Conservation (phyloP, 2,329 filamentous ascomycete genomes). For the Ophiostoma ips region DNA sequence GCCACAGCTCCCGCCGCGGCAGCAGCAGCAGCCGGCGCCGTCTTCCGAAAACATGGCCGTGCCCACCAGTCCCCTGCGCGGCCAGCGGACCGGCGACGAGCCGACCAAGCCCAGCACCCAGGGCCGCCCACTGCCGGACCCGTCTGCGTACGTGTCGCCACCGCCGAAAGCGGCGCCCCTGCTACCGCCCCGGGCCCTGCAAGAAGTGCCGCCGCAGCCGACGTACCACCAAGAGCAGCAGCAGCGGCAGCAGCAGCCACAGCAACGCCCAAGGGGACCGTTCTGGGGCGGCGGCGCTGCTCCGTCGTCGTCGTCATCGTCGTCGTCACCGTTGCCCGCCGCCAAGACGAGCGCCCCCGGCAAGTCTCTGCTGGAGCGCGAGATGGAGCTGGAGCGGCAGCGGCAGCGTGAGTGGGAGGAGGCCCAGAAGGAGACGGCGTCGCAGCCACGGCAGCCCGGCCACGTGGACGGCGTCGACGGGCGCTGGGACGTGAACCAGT, state of each 20-base stretch:
- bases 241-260: conserved; percentile 4
- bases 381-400: conserved; percentile 69
- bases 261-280: conserved; percentile 3
- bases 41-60: background rate
- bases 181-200: conserved; percentile 12
- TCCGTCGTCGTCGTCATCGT: background rate
- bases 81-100: conserved; percentile 16
- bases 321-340: too few species aligned
- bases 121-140: conserved; percentile 39
- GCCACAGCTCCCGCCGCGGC: conserved; percentile 6
- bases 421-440: conserved; percentile 50
- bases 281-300: conserved; percentile 3
- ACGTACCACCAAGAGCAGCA: conserved; percentile 26
- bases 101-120: conserved; percentile 22
- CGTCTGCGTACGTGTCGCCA: conserved; percentile 21
- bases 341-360: conserved; percentile 28
- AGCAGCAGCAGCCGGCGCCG: background rate
- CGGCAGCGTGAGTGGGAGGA: conserved; percentile 71
- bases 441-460: conserved; percentile 42
- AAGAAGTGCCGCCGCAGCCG: conserved; percentile 1
- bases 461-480: conserved; percentile 53
- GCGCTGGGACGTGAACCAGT: conserved; percentile 64
- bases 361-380: conserved; percentile 60
- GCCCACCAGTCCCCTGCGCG: conserved; percentile 2
- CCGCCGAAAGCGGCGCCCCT: background rate